These are phyloP conservation scores for Colletotrichum sp. DNA, from an alignment of 2,329 filamentous ascomycete species.

Conservation along the genomic window DNA sequence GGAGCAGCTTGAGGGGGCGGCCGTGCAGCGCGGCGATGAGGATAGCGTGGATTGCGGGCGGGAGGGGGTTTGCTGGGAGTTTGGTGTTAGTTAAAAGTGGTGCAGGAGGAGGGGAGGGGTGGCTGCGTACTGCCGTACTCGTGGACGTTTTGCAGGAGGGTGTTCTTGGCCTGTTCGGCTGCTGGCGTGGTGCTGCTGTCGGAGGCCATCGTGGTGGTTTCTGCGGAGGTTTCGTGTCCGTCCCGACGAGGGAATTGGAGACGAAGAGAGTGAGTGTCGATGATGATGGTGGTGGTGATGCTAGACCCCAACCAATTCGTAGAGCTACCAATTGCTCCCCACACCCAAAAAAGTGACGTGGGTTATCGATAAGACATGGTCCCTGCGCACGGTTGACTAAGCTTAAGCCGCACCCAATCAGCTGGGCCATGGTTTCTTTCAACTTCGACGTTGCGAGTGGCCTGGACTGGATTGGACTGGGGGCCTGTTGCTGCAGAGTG, in stretches of 20 bases:
- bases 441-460: constrained; percentile 17
- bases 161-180: not conserved
- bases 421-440: not conserved
- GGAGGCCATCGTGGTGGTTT: not conserved
- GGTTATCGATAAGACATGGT: constrained; percentile 15
- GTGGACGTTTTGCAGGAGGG: constrained; percentile 32
- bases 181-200: not conserved
- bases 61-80: constrained; percentile 54
- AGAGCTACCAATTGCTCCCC: not conserved
- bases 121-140: constrained; percentile 56
- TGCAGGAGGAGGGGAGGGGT: not conserved
- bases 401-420: constrained; percentile 3
- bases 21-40: constrained; percentile 61
- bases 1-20: constrained; percentile 55
- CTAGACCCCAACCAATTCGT: not conserved
- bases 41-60: constrained; percentile 60
- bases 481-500: not conserved
- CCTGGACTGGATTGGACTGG: not conserved
- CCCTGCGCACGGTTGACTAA: constrained; percentile 5
- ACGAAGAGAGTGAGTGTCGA: not conserved
- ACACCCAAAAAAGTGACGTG: not conserved
- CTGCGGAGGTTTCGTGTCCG: not conserved
- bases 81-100: not conserved
- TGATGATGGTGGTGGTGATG: not conserved
- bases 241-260: not conserved